phyloP scores from a whole-genome alignment of 2,329 filamentous ascomycete species.

The Arthroderma sp. region DNA sequence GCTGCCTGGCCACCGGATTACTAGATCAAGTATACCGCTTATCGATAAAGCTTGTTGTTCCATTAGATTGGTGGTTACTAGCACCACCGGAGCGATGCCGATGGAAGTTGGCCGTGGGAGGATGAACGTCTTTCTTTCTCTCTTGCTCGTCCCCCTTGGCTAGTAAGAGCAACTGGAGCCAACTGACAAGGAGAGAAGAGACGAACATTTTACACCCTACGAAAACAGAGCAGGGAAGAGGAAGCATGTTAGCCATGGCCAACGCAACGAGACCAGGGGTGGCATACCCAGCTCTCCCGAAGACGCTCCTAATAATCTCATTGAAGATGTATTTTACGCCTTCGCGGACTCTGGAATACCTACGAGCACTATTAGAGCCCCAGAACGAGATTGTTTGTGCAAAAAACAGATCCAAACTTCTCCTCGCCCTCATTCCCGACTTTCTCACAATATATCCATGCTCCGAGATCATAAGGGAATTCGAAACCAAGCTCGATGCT shows the following conservation, averaged over 20 bases:
- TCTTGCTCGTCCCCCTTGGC: neutral
- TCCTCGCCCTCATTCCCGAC: constrained; percentile 69
- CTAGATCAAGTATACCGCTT: neutral
- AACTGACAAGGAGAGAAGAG: neutral
- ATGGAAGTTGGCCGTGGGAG: neutral
- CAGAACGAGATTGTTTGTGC: constrained; percentile 35
- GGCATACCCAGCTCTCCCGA: constrained; percentile 24
- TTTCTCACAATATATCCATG: constrained; percentile 52
- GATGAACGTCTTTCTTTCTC: neutral
- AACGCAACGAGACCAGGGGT: neutral
- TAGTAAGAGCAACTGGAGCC: no score
- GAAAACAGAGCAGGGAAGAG: neutral
- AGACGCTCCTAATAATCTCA: constrained; percentile 30
- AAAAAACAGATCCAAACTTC: constrained; percentile 41
- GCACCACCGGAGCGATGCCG: neutral
- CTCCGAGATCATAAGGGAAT: constrained; percentile 29
- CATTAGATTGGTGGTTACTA: neutral
- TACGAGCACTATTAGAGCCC: constrained; percentile 37
- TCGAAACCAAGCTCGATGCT: constrained; percentile 12
- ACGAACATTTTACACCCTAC: no score
- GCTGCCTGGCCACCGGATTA: neutral
- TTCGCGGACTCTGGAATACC: constrained; percentile 46
- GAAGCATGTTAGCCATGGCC: neutral
- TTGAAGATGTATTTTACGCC: constrained; percentile 53
- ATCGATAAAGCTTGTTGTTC: neutral